phyloP scores from a whole-genome alignment of 2,329 filamentous ascomycete genomes.

The Colletotrichum tanaceti region DNA sequence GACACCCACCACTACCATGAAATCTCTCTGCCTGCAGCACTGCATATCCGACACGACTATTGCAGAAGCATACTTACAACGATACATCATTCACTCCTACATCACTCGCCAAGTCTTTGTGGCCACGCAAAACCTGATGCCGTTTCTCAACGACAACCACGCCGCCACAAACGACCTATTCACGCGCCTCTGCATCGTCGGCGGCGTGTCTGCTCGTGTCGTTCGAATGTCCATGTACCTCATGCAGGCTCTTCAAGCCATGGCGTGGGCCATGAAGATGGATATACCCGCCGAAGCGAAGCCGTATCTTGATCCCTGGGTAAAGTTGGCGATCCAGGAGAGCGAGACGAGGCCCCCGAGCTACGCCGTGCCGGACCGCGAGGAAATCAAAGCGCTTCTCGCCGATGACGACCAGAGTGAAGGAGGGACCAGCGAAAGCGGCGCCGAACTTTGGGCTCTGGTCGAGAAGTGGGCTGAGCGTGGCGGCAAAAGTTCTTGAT shows the following conservation, averaged over 20 bases:
- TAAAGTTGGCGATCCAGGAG: slow-evolving; percentile 30
- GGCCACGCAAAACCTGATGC: slow-evolving; percentile 34
- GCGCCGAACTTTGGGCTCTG: slow-evolving; percentile 34
- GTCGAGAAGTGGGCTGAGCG: slow-evolving; percentile 34
- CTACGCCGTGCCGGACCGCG: slow-evolving; percentile 25
- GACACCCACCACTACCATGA: slow-evolving; percentile 16
- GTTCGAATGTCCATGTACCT: slow-evolving; percentile 38
- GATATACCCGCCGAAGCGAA: slow-evolving; percentile 24
- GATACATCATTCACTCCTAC: slow-evolving; percentile 24
- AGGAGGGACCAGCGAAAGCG: slow-evolving; percentile 17
- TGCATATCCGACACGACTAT: slow-evolving; percentile 36
- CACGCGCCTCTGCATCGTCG: slow-evolving; percentile 35
- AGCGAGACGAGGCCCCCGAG: slow-evolving; percentile 34
- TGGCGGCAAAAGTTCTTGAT: neutral
- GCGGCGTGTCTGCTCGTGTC: slow-evolving; percentile 35
- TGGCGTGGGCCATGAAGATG: slow-evolving; percentile 39
- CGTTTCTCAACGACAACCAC: slow-evolving; percentile 30
- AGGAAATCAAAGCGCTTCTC: slow-evolving; percentile 33
- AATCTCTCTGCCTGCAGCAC: slow-evolving; percentile 31
- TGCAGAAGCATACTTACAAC: slow-evolving; percentile 25
- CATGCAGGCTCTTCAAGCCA: slow-evolving; percentile 31
- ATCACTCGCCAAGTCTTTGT: slow-evolving; percentile 34
- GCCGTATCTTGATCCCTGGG: slow-evolving; percentile 34
- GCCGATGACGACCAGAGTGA: slow-evolving; percentile 13
- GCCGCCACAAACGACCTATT: slow-evolving; percentile 28